Evolutionary conservation across 2,329 filamentous ascomycete species (phyloP).

Genomic region (Clonostachys rhizophaga): DNA sequence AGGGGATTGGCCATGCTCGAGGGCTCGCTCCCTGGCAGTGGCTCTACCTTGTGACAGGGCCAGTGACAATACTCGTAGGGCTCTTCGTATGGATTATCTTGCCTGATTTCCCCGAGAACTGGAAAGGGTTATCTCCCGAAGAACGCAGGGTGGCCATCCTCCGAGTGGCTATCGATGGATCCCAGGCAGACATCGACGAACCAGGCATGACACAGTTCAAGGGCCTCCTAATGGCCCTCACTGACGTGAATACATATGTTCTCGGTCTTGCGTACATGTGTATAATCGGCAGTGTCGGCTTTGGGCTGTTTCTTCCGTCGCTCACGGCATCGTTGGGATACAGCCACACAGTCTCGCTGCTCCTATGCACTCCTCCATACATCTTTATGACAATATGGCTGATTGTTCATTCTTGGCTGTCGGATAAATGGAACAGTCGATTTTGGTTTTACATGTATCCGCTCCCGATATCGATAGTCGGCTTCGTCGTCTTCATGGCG

Average conservation of each 20-base stretch:
- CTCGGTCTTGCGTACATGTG: conserved; percentile 40
- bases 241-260: conserved; percentile 57
- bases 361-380: conserved; percentile 55
- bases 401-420: conserved; percentile 47
- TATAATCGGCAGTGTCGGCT: conserved; percentile 17
- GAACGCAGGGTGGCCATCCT: too few relatives aligned
- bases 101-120: conserved; percentile 51
- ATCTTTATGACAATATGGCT: conserved; percentile 55
- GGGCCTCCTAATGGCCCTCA: conserved; percentile 52
- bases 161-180: conserved; percentile 52
- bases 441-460: conserved; percentile 23
- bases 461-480: conserved; percentile 44
- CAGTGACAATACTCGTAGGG: conserved; percentile 41
- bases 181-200: conserved; percentile 49
- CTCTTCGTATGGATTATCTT: conserved; percentile 43
- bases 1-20: conserved; percentile 48
- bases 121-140: conserved; percentile 52
- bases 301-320: conserved; percentile 15
- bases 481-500: conserved; percentile 56
- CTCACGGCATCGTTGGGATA: conserved; percentile 50
- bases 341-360: conserved; percentile 42
- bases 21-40: conserved; percentile 55
- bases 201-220: conserved; percentile 43
- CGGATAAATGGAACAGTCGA: conserved; percentile 25
- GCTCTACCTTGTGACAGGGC: conserved; percentile 40